These are phyloP conservation scores for Westerdykella aurantiaca DNA, from an alignment of 2,329 filamentous ascomycete genomes.

Conservation along the genomic window DNA sequence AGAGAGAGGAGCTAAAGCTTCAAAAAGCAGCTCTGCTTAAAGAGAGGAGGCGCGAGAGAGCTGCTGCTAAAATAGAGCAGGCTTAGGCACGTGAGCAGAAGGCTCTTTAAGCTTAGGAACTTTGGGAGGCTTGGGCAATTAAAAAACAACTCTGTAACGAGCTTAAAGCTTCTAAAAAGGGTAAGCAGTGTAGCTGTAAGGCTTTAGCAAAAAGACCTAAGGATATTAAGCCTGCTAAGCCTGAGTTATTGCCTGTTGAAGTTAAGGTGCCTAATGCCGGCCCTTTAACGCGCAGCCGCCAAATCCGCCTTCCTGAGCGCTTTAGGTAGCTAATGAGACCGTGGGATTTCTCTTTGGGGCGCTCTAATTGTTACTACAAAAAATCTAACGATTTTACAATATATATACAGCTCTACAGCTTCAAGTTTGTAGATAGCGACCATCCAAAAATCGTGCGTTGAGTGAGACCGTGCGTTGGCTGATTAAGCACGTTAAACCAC, in stretches of 20 bases:
- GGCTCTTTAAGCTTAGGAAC: too few relatives aligned
- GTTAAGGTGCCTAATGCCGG: not conserved
- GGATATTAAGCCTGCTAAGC: too few relatives aligned
- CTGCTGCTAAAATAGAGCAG: too few relatives aligned
- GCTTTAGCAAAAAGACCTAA: too few relatives aligned
- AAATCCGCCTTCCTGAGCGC: not conserved
- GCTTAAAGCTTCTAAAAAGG: too few relatives aligned
- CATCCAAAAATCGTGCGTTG: slow-evolving; percentile 1
- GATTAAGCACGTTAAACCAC: not conserved
- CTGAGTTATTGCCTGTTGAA: not conserved
- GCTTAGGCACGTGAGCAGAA: too few relatives aligned
- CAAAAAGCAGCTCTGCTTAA: too few relatives aligned
- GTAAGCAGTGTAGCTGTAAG: too few relatives aligned
- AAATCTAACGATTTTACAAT: slow-evolving; percentile 1
- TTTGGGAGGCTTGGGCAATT: too few relatives aligned
- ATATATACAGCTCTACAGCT: slow-evolving; percentile 1
- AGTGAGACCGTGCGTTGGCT: not conserved
- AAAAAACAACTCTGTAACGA: too few relatives aligned
- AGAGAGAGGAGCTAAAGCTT: too few relatives aligned
- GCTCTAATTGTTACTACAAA: not conserved
- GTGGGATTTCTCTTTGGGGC: not conserved
- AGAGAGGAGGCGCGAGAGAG: too few relatives aligned
- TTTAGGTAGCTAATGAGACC: not conserved
- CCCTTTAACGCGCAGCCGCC: not conserved
- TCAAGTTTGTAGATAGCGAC: not conserved